These are phyloP conservation scores for Isatis lusitanica DNA, from an alignment of 441 rosid genomes.

Conservation along the genomic window DNA sequence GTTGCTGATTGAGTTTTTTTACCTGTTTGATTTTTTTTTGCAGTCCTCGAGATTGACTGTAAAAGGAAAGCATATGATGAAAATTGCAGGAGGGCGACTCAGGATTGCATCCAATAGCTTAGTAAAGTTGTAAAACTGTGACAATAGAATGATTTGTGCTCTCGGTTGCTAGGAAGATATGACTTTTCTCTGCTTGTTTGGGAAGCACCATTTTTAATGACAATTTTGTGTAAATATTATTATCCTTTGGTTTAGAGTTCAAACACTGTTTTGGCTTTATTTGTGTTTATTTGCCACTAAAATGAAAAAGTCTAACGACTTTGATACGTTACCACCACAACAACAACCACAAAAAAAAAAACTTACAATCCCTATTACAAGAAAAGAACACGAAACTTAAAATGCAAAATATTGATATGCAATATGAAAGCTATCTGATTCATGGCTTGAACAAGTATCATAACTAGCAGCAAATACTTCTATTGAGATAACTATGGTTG, in stretches of 20 bases:
- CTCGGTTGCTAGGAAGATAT: not conserved
- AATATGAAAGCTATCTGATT: too few relatives aligned
- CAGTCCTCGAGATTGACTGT: constrained; percentile 57
- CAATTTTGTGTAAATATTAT: not conserved
- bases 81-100: constrained; percentile 46
- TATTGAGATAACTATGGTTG: too few relatives aligned
- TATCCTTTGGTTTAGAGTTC: not conserved
- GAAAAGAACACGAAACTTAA: too few relatives aligned
- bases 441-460: too few relatives aligned
- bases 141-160: not conserved
- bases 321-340: too few relatives aligned
- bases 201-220: not conserved
- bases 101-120: constrained; percentile 39
- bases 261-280: too few relatives aligned
- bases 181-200: not conserved
- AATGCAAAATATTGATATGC: too few relatives aligned
- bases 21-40: constrained; percentile 6
- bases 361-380: too few relatives aligned
- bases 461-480: too few relatives aligned
- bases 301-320: too few relatives aligned
- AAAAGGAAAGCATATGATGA: constrained; percentile 62
- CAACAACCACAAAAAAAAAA: too few relatives aligned
- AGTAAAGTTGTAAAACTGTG: constrained; percentile 1
- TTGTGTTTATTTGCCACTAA: too few relatives aligned
- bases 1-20: not conserved